A percentile compares a stretch with the other conserved stretches of the same genome.
Conservation (phyloP, 2,329 filamentous ascomycete genomes). For the Alternaria sp. region DNA sequence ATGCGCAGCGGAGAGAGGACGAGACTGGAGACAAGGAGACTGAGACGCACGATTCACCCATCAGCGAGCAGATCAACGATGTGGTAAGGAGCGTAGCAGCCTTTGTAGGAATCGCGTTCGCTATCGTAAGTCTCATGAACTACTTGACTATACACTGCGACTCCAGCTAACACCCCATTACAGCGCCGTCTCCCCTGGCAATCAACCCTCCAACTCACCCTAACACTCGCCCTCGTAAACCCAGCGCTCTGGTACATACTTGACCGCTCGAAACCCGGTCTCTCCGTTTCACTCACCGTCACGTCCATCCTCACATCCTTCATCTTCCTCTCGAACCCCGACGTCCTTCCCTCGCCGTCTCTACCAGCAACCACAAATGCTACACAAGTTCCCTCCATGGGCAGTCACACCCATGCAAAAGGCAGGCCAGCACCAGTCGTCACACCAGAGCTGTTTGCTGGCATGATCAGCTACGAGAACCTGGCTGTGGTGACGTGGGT, state of each 20-base stretch:
- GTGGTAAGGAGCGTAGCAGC: constrained; percentile 72
- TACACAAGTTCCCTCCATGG: constrained; percentile 22
- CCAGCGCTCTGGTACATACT: constrained; percentile 96
- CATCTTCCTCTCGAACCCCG: constrained; percentile 76
- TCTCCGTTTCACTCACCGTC: constrained; percentile 77
- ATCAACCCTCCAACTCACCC: constrained; percentile 89
- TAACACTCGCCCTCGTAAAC: constrained; percentile 88
- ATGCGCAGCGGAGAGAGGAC: constrained; percentile 53
- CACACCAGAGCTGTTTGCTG: constrained; percentile 52
- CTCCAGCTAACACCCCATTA: constrained; percentile 7
- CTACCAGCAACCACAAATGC: constrained; percentile 30
- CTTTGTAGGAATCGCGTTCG: constrained; percentile 76
- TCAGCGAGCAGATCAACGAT: constrained; percentile 74
- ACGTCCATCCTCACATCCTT: constrained; percentile 76
- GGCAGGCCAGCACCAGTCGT: background rate
- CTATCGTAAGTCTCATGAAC: constrained; percentile 70
- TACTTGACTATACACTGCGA: background rate
- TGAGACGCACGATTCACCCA: constrained; percentile 47
- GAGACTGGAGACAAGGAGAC: constrained; percentile 32
- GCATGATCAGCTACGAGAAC: constrained; percentile 66
- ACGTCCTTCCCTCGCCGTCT: constrained; percentile 68
- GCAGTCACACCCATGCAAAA: constrained; percentile 7
- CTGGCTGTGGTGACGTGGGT: constrained; percentile 85
- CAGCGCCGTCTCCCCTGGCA: constrained; percentile 91
- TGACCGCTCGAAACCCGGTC: constrained; percentile 84